These are phyloP conservation scores for Saprolegnia diclina DNA, from an alignment of 352 stramenopile species.

Conservation along the genomic window DNA sequence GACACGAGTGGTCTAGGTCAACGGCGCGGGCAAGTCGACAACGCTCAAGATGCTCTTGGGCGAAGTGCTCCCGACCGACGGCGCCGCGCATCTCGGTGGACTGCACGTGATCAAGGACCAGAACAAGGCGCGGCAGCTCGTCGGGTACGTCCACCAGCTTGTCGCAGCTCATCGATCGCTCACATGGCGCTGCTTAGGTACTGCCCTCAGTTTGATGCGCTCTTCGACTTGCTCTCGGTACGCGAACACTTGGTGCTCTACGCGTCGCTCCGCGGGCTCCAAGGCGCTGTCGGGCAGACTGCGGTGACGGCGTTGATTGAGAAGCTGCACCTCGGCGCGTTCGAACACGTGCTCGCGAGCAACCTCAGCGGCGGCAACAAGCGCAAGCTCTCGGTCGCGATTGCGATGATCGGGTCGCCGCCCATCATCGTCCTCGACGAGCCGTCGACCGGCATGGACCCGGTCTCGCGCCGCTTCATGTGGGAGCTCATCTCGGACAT, in stretches of 20 bases:
- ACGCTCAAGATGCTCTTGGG: slow-evolving; percentile 93
- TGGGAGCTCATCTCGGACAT: slow-evolving; percentile 70
- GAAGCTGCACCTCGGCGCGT: slow-evolving; percentile 52
- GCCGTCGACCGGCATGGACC: slow-evolving; percentile 89
- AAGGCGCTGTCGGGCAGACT: slow-evolving; percentile 27
- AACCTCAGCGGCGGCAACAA: slow-evolving; percentile 94
- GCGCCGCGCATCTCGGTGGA: slow-evolving; percentile 46
- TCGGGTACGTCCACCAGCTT: slow-evolving; percentile 81
- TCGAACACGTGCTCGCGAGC: slow-evolving; percentile 59
- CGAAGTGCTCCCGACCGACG: slow-evolving; percentile 27
- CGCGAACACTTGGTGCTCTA: slow-evolving; percentile 95
- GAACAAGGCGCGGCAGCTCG: slow-evolving; percentile 58
- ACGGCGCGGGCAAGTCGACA: slow-evolving; percentile 93
- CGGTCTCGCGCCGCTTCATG: slow-evolving; percentile 78
- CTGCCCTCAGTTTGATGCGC: slow-evolving; percentile 89
- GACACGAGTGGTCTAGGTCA: slow-evolving; percentile 65
- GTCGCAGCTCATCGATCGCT: no score
- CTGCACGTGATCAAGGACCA: slow-evolving; percentile 75
- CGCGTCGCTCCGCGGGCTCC: slow-evolving; percentile 87
- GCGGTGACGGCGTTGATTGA: slow-evolving; percentile 44
- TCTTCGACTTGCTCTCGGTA: slow-evolving; percentile 93
- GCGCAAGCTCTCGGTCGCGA: slow-evolving; percentile 95
- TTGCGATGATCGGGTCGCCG: slow-evolving; percentile 95
- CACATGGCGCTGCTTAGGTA: slow-evolving; percentile 34
- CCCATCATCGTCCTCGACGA: slow-evolving; percentile 95